phyloP scores from a whole-genome alignment of 495 filamentous ascomycete genomes.

The Lichenothelia convexa region DNA sequence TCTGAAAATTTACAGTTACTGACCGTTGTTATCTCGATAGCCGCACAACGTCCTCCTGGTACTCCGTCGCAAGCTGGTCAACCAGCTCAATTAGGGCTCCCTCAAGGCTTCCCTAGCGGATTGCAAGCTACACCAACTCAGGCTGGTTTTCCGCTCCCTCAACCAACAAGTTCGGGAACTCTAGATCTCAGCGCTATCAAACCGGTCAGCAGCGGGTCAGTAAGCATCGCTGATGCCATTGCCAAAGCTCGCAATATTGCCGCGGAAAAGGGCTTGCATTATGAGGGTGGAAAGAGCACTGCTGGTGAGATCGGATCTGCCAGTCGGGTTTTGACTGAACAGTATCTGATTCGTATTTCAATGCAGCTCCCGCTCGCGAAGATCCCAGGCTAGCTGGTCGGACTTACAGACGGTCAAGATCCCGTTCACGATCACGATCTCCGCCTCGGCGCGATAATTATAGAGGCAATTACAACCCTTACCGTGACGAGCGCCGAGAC shows the following conservation, averaged over 20 bases:
- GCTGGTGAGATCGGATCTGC: no score
- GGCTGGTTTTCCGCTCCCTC: constrained; percentile 37
- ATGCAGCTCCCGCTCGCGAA: constrained; percentile 14
- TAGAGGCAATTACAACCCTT: constrained; percentile 55
- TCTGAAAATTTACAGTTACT: neutral
- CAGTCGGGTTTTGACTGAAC: no score
- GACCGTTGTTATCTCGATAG: constrained; percentile 8
- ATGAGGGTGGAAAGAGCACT: constrained; percentile 17
- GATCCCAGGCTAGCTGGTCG: constrained; percentile 26
- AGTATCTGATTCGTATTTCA: neutral
- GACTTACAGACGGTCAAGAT: constrained; percentile 34
- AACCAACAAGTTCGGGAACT: constrained; percentile 46
- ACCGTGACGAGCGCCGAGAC: constrained; percentile 57
- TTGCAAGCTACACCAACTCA: constrained; percentile 24
- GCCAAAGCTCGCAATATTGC: constrained; percentile 55
- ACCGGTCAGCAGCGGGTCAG: constrained; percentile 51
- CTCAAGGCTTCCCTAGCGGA: constrained; percentile 16
- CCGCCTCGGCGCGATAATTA: constrained; percentile 39
- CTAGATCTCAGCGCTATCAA: constrained; percentile 60
- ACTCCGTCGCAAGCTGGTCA: constrained; percentile 16
- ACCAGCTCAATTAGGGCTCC: constrained; percentile 20
- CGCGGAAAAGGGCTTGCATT: constrained; percentile 43
- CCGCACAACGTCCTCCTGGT: constrained; percentile 27
- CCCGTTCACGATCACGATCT: constrained; percentile 53
- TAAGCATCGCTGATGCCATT: constrained; percentile 55